Evolutionary conservation across 345 rosid genomes (phyloP).

Genomic region (Linum tenue): DNA sequence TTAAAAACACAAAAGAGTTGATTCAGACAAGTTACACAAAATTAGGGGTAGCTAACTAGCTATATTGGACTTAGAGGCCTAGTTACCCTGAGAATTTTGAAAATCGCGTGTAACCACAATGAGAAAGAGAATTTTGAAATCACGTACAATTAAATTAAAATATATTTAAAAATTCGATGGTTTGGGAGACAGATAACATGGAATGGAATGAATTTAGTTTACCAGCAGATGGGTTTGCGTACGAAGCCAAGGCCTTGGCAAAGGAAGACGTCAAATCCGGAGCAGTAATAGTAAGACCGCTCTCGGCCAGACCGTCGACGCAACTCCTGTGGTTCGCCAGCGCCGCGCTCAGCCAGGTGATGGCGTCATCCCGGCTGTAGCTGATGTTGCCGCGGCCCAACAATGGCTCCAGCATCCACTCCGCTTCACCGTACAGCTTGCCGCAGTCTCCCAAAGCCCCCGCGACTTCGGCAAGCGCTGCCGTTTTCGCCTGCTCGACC

Average conservation of each 20-base stretch:
- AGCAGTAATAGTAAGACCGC: neutral
- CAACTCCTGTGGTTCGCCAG: neutral
- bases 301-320: neutral
- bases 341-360: neutral
- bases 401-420: neutral
- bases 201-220: constrained; percentile 6
- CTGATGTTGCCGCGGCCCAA: no score
- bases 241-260: constrained; percentile 36
- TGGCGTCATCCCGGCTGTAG: neutral
- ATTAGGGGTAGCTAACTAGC: no score
- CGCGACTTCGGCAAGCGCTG: neutral
- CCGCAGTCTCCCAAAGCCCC: neutral
- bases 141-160: no score
- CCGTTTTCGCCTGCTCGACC: neutral
- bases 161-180: no score
- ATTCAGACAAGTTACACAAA: no score
- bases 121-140: neutral
- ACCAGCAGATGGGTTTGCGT: constrained; percentile 17
- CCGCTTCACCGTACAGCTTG: neutral
- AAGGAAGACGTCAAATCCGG: constrained; percentile 33
- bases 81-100: constrained; percentile 2
- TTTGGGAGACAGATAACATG: neutral
- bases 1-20: no score
- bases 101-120: neutral
- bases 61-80: neutral